Evolutionary conservation across 805 yeast genomes (phyloP).

Genomic region (Nematodospora valgi): DNA sequence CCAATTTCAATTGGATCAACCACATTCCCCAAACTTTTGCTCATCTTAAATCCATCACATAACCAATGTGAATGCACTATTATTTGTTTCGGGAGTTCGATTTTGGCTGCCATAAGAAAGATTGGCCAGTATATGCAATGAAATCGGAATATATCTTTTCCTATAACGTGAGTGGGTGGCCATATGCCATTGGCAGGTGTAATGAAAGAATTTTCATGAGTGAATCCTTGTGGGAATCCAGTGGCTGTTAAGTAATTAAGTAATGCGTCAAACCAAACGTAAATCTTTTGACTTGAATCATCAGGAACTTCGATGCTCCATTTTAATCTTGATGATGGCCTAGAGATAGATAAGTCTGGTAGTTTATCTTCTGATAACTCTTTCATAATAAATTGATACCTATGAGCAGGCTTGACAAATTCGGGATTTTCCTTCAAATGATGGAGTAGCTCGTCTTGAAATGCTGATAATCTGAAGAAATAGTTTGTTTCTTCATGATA

Average conservation of each 20-base stretch:
- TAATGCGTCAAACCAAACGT: conserved; percentile 97
- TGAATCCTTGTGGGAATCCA: conserved; percentile 41
- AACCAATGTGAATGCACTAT: conserved; percentile 96
- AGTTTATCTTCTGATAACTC: conserved; percentile 52
- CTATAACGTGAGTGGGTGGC: conserved; percentile 82
- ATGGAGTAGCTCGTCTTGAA: conserved; percentile 52
- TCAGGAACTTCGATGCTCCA: conserved; percentile 94
- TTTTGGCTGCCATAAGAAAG: conserved; percentile 76
- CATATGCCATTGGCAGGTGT: conserved; percentile 31
- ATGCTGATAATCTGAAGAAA: conserved; percentile 70
- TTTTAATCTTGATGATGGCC: conserved; percentile 70
- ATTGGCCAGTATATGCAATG: conserved; percentile 96
- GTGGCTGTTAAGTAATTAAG: conserved; percentile 76
- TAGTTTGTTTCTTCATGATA: conserved; percentile 81
- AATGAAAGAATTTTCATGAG: neutral
- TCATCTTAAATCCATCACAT: conserved; percentile 86
- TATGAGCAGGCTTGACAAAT: conserved; percentile 65
- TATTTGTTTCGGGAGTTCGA: conserved; percentile 67
- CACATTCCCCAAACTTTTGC: conserved; percentile 88
- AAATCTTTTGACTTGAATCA: conserved; percentile 73
- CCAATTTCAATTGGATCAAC: conserved; percentile 80
- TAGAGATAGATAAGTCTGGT: conserved; percentile 77
- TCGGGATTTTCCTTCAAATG: conserved; percentile 46
- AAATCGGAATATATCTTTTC: conserved; percentile 86
- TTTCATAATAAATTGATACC: conserved; percentile 49